Conservation (phyloP, 257 asterid genomes). For the Pogostemon cablin region DNA sequence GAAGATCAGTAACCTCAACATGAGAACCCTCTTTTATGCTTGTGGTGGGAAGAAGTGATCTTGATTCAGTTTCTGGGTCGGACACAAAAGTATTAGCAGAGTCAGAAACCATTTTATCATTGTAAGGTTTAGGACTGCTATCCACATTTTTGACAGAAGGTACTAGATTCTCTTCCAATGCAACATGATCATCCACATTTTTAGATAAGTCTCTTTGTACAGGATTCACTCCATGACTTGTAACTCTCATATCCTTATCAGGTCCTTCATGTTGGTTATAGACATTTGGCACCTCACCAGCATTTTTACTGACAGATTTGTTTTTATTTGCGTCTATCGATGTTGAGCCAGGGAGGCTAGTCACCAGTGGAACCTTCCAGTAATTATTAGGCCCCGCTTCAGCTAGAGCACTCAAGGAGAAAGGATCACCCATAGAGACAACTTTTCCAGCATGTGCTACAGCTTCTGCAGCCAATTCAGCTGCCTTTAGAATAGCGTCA, state of each 20-base stretch:
- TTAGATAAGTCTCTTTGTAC: slow-evolving; percentile 41
- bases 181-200: slow-evolving; percentile 39
- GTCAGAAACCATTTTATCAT: slow-evolving; percentile 44
- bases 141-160: slow-evolving; percentile 43
- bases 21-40: slow-evolving; percentile 67
- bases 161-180: slow-evolving; percentile 38
- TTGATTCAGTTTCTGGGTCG: slow-evolving; percentile 43
- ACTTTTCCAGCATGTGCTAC: slow-evolving; percentile 89
- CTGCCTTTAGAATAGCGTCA: slow-evolving; percentile 90
- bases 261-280: slow-evolving; percentile 41
- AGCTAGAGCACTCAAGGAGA: slow-evolving; percentile 63
- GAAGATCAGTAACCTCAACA: slow-evolving; percentile 75
- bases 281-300: slow-evolving; percentile 43
- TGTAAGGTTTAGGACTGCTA: slow-evolving; percentile 43
- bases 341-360: slow-evolving; percentile 43
- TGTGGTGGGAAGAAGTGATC: slow-evolving; percentile 32
- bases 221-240: slow-evolving; percentile 35
- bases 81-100: slow-evolving; percentile 43
- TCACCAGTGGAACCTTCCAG: slow-evolving; percentile 55
- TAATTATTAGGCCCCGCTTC: slow-evolving; percentile 76
- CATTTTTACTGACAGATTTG: slow-evolving; percentile 33
- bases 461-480: slow-evolving; percentile 96
- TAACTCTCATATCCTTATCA: slow-evolving; percentile 41
- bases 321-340: slow-evolving; percentile 39
- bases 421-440: slow-evolving; percentile 84